A percentile compares a stretch with the other conserved stretches of the same genome.
Evolutionary conservation across 495 filamentous ascomycete genomes (phyloP).

Genomic region (Talaromyces stipitatus): DNA sequence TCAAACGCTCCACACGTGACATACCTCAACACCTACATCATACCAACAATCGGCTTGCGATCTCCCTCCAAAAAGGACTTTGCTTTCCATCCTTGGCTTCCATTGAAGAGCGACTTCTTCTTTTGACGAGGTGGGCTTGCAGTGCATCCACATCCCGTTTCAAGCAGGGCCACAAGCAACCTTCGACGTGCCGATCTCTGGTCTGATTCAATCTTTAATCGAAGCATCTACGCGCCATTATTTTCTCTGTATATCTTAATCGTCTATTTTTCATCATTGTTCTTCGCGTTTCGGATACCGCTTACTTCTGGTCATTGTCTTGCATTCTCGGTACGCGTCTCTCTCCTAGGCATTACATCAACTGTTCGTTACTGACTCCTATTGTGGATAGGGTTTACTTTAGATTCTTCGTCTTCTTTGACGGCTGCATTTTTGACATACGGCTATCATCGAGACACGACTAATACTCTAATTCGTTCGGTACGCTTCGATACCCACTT

Average conservation of each 20-base stretch:
- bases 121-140: constrained; percentile 30
- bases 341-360: neutral
- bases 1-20: neutral
- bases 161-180: neutral
- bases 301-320: neutral
- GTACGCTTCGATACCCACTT: neutral
- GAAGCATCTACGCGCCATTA: neutral
- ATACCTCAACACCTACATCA: neutral
- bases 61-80: neutral
- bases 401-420: neutral
- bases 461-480: constrained; percentile 6
- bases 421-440: neutral
- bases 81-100: neutral
- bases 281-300: neutral
- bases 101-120: constrained; percentile 12
- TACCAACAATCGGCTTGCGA: neutral
- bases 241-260: constrained; percentile 7
- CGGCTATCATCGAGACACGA: neutral
- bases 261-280: neutral
- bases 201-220: constrained; percentile 5
- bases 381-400: neutral
- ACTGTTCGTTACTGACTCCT: neutral
- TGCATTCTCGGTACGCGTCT: neutral
- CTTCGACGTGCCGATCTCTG: neutral
- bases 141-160: constrained; percentile 30